Conservation (phyloP, 2,329 filamentous ascomycete genomes). For the Ophiostoma australiae region DNA sequence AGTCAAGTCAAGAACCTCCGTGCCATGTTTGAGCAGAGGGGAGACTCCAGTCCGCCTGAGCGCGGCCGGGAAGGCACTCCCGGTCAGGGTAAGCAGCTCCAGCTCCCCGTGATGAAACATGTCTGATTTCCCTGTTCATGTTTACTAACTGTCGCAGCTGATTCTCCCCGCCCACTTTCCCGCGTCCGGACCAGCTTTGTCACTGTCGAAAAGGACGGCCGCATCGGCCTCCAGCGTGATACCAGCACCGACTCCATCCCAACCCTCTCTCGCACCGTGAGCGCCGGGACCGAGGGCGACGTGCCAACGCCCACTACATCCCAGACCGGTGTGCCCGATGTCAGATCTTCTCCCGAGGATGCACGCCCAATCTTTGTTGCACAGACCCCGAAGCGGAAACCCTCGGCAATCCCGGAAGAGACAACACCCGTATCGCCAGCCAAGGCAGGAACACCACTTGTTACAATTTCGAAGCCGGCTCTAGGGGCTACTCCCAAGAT, state of each 20-base stretch:
- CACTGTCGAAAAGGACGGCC: constrained; percentile 62
- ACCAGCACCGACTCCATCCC: constrained; percentile 42
- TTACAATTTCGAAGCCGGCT: background rate
- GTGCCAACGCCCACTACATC: constrained; percentile 34
- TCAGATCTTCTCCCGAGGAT: constrained; percentile 31
- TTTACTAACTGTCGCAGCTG: constrained; percentile 27
- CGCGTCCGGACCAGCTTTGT: constrained; percentile 73
- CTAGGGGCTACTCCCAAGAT: constrained; percentile 9
- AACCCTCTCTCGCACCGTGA: constrained; percentile 36
- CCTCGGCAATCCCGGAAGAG: constrained; percentile 15
- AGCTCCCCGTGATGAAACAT: constrained; percentile 28
- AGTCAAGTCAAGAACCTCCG: constrained; percentile 69
- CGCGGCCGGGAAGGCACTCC: constrained; percentile 60
- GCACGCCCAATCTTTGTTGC: background rate
- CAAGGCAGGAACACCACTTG: constrained; percentile 9
- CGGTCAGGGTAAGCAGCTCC: constrained; percentile 38
- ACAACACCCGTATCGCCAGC: constrained; percentile 10
- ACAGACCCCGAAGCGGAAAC: constrained; percentile 15
- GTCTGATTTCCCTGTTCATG: background rate
- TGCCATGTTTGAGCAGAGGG: constrained; percentile 75
- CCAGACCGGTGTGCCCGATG: background rate
- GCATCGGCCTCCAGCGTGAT: constrained; percentile 48
- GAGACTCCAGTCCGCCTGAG: constrained; percentile 59
- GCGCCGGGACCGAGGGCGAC: constrained; percentile 39
- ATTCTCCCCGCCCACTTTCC: constrained; percentile 62